phyloP scores from a whole-genome alignment of 2,329 filamentous ascomycete genomes.

The Cladosporium sp. region DNA sequence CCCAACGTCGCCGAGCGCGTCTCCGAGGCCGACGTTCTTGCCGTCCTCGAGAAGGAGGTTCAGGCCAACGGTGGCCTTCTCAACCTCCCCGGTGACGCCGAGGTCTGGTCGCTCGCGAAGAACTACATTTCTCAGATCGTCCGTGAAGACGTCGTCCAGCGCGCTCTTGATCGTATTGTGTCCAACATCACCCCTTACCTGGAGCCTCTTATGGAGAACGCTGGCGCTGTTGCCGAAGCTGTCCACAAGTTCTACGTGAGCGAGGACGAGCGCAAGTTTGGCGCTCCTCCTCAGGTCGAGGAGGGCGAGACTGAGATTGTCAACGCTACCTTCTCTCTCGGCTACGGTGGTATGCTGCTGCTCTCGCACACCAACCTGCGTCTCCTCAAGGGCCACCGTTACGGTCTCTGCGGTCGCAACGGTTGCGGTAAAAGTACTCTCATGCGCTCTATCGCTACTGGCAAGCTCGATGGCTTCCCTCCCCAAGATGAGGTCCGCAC shows the following conservation, averaged over 20 bases:
- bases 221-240: constrained; percentile 63
- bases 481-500: constrained; percentile 87
- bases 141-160: constrained; percentile 80
- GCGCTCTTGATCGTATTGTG: constrained; percentile 69
- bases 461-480: constrained; percentile 96
- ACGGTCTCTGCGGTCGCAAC: constrained; percentile 94
- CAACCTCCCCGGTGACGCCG: constrained; percentile 56
- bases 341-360: constrained; percentile 95
- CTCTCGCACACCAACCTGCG: constrained; percentile 94
- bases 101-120: constrained; percentile 63
- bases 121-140: constrained; percentile 80
- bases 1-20: constrained; percentile 59
- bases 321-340: constrained; percentile 95
- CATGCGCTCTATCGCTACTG: constrained; percentile 92
- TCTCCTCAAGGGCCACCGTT: constrained; percentile 92
- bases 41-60: constrained; percentile 71
- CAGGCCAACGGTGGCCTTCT: constrained; percentile 63
- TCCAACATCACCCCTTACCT: constrained; percentile 71
- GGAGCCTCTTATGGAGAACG: constrained; percentile 61
- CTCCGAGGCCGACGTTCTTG: constrained; percentile 67
- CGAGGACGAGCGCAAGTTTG: constrained; percentile 84
- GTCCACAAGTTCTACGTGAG: constrained; percentile 75
- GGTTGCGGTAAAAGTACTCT: constrained; percentile 98
- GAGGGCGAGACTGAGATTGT: constrained; percentile 95
- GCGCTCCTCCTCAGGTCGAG: constrained; percentile 78